Evolutionary conservation across 176 grass and related monocot species (phyloP).

Genomic region (Avena atlantica): DNA sequence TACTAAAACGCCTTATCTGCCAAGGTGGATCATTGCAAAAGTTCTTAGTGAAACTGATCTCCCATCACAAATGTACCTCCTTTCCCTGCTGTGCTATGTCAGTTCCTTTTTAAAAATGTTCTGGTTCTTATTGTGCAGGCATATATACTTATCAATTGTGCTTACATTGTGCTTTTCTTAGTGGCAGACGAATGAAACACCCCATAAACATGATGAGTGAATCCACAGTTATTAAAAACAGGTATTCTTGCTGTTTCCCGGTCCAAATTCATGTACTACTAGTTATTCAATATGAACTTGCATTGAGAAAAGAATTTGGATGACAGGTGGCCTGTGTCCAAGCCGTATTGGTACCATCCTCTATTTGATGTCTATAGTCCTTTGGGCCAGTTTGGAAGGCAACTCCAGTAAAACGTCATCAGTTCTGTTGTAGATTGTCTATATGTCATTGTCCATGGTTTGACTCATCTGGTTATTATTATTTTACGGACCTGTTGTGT

Average conservation of each 20-base stretch:
- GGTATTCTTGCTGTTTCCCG: not conserved
- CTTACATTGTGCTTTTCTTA: not conserved
- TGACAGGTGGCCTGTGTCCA: not conserved
- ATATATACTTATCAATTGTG: not conserved
- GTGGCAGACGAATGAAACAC: not conserved
- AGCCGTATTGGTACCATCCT: not conserved
- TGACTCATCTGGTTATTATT: not conserved
- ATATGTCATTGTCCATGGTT: not conserved
- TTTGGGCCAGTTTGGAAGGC: not conserved
- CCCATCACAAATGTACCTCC: constrained; percentile 3
- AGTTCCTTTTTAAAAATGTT: not conserved
- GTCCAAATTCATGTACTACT: not conserved
- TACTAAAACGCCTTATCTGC: not conserved
- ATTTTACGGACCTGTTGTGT: not conserved
- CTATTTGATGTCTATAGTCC: not conserved
- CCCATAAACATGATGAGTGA: not conserved
- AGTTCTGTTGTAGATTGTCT: not conserved
- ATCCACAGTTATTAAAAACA: not conserved
- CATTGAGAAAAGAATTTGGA: not conserved
- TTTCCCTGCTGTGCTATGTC: not conserved
- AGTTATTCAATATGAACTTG: not conserved
- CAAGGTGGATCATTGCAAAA: not conserved
- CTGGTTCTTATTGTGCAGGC: not conserved
- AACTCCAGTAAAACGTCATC: not conserved
- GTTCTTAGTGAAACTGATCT: not conserved